Evolutionary conservation across 352 stramenopile genomes (phyloP), one percentile per base, ranked within the genome.

Genomic region (Sclerospora graminicola): DNA sequence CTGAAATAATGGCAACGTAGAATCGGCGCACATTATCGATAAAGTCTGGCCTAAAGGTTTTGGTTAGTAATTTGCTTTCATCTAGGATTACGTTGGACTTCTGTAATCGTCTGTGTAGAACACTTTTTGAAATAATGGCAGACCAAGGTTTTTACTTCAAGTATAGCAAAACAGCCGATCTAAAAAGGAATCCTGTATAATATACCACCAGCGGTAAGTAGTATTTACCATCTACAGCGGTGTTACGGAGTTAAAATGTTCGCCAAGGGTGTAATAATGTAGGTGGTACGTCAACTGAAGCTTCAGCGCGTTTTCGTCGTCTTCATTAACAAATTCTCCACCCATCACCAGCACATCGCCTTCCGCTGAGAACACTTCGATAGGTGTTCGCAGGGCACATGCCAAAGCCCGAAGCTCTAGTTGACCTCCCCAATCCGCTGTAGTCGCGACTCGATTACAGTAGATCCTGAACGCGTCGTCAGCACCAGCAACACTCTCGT

Each of bases 231-330:
- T 37, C 20, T 51, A 65, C 4, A 41, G n/a, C 16, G 37, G 26
- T 28, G 47, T 49, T 11, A 98, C 89, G 27, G 91, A 97, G 82
- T 99, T 99, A 64, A 98, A 99, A 68, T 99, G 96, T 57, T 98
- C 95, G n/a, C 96, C 96, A 26, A 99, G 78, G 26, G 95, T 87
- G 76, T 98, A 99, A 66, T 98, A 99, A 66, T 99, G 89, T 46
- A 96, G 62, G 63, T 99, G 96, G 45, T 89, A 94, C 15, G 92
- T 96, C 40, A 99, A 58, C 45, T 89, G 69, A 33, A 99, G 80
- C 43, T 83, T 63, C 8, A 58, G 43, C 16, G 76, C 65, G 9
- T 33, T 63, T 16, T 48, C 34, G 28, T 51, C 57, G 28, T 61
- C 42, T 32, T 57, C 59, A 33, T 51, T 30, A 7, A 51, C 45